A percentile compares a stretch with the other conserved stretches of the same genome.
phyloP scores from a whole-genome alignment of 805 yeast species.

The Starmerella gropengiesseri region DNA sequence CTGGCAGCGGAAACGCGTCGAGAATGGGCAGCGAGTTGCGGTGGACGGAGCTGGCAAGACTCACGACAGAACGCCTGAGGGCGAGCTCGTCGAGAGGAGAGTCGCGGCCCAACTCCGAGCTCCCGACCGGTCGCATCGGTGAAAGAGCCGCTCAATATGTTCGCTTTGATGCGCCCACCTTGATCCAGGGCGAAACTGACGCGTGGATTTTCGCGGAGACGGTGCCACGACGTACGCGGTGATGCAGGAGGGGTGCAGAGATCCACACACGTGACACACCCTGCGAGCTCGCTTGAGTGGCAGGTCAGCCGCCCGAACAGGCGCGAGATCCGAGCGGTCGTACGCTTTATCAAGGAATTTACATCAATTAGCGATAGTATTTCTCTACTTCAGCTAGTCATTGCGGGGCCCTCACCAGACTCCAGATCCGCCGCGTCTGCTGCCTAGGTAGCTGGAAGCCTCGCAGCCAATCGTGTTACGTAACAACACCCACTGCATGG shows the following conservation, averaged over 20 bases:
- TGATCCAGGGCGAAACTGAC: background rate
- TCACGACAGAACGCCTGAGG: slow-evolving; percentile 7
- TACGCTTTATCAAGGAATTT: too few species aligned
- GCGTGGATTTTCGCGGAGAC: background rate
- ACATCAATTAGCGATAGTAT: too few species aligned
- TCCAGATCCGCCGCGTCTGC: too few species aligned
- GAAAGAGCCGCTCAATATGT: background rate
- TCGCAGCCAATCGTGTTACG: too few species aligned
- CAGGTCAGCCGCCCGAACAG: too few species aligned
- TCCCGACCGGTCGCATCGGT: slow-evolving; percentile 1
- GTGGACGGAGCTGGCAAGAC: slow-evolving; percentile 1
- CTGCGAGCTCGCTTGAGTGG: too few species aligned
- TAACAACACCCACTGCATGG: too few species aligned
- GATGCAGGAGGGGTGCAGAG: background rate
- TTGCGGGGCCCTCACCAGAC: too few species aligned
- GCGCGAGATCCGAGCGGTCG: too few species aligned
- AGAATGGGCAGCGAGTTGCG: slow-evolving; percentile 10
- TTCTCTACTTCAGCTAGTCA: too few species aligned
- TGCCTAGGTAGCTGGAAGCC: too few species aligned
- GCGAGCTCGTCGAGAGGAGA: slow-evolving; percentile 14
- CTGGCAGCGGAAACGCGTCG: slow-evolving; percentile 20
- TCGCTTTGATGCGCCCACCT: background rate
- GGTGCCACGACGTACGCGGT: background rate
- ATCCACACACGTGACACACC: too few species aligned
- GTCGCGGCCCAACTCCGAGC: slow-evolving; percentile 7